Conservation (phyloP, 2,329 filamentous ascomycete genomes). For the Karstenula rhodostoma region DNA sequence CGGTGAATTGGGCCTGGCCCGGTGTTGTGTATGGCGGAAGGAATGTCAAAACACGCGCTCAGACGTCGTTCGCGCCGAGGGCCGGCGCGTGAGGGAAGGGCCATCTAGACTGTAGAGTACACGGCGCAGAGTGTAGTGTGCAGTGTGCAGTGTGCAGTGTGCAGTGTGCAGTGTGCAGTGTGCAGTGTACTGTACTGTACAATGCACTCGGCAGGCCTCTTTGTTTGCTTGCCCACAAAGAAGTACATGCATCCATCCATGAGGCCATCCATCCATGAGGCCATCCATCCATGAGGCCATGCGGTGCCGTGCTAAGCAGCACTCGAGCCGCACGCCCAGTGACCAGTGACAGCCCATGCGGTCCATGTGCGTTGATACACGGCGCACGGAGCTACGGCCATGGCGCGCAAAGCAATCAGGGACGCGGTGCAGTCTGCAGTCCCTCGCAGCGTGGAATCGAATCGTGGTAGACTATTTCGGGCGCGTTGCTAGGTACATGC, state of each 20-base stretch:
- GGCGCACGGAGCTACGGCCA: slow-evolving; percentile 2
- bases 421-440: slow-evolving; percentile 27
- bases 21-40: slow-evolving; percentile 35
- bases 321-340: not conserved
- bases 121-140: too few species aligned
- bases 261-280: too few species aligned
- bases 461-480: slow-evolving; percentile 42
- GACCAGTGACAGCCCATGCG: too few species aligned
- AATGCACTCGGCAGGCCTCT: too few species aligned
- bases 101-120: too few species aligned
- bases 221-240: slow-evolving; percentile 12
- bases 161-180: too few species aligned
- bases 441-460: slow-evolving; percentile 34
- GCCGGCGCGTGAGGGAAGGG: too few species aligned
- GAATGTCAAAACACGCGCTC: slow-evolving; percentile 29
- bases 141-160: too few species aligned
- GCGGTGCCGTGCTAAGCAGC: not conserved
- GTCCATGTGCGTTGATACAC: not conserved
- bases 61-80: slow-evolving; percentile 14
- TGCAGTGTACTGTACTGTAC: too few species aligned
- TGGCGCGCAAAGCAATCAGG: slow-evolving; percentile 29
- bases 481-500: slow-evolving; percentile 34
- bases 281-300: too few species aligned
- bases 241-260: too few species aligned
- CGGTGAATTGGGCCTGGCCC: slow-evolving; percentile 36